Base-by-base conservation (phyloP, 176 grass and related monocot species). In the Hsuehochloa calcarea region DNA sequence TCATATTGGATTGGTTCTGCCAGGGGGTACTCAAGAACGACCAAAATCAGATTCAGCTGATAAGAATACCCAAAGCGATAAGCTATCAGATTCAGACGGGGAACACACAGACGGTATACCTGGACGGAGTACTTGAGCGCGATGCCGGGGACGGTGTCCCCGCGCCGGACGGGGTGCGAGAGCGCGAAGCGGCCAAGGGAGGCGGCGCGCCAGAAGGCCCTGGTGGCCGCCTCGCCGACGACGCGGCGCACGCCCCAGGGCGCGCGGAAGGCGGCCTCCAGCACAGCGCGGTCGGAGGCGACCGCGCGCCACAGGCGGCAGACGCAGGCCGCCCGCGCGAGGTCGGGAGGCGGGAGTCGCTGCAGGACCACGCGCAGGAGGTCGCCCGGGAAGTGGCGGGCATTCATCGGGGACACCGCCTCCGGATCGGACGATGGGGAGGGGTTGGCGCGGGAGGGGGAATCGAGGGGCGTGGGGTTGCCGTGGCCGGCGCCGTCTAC, bases 101-200 rank as follows among this genome's bases (percentile, higher is more conserved):
- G 12, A 68, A 66, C 16, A 26, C 27, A 62, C 7, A 4, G 31
- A 56, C 0, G 5, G 4, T 25, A n/a, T 85, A 95, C 93, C 93
- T 95, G 93, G 37, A 98, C 88, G 16, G 96, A 93, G 20, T 95
- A 98, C 89, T 92, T 98, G 77, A 98, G 83, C 60, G 93, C 96
- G 45, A 98, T 40, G 54, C 93, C 79, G 37, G 89, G 77, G 14
- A 98, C 91, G 38, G 89, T 92, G 80, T 98, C 96, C 1, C 91
- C 80, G 68, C 85, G 91, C 7, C 77, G 83, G 82, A 95, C 85
- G 56, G 83, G 38, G 74, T 95, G 96, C 41, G 96, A 95, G 50
- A 95, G 89, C 66, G 93, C 96, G 80, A 94, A 98, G 3, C 93
- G 88, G 25, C 46, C 75, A 68, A 95, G 83, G n/a, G 85, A 75